Evolutionary conservation across 768 basidiomycete species (phyloP).

Genomic region (Sporobolomyces roseus): DNA sequence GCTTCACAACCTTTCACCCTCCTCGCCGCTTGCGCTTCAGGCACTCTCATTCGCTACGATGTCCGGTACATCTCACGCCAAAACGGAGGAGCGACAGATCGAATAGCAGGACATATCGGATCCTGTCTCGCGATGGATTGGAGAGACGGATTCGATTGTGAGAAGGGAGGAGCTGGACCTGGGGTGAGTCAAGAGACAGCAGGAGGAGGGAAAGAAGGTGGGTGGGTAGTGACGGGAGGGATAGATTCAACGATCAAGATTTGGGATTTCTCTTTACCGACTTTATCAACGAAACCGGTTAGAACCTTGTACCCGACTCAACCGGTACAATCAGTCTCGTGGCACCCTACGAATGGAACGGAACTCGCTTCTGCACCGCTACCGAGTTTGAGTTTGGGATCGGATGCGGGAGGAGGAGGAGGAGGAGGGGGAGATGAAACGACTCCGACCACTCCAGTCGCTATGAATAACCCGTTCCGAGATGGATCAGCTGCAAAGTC

Average conservation of each 20-base stretch:
- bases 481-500: slow-evolving; percentile 10
- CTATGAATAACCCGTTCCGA: too few relatives aligned
- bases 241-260: slow-evolving; percentile 42
- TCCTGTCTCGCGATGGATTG: slow-evolving; percentile 39
- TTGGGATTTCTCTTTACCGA: slow-evolving; percentile 39
- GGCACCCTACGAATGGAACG: slow-evolving; percentile 35
- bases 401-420: neutral
- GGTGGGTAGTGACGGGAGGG: slow-evolving; percentile 43
- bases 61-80: slow-evolving; percentile 29
- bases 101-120: slow-evolving; percentile 40
- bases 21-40: slow-evolving; percentile 37
- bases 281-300: slow-evolving; percentile 32
- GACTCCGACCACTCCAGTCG: too few relatives aligned
- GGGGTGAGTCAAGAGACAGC: slow-evolving; percentile 13
- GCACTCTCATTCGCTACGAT: slow-evolving; percentile 41
- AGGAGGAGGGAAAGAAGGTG: slow-evolving; percentile 33
- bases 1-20: slow-evolving; percentile 36
- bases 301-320: slow-evolving; percentile 33
- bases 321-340: slow-evolving; percentile 30
- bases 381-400: slow-evolving; percentile 15
- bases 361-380: slow-evolving; percentile 34
- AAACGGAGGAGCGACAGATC: slow-evolving; percentile 37
- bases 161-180: neutral
- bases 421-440: too few relatives aligned
- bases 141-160: slow-evolving; percentile 32